Percentiles rank a stretch among this genome's conserved stretches.
Conservation (phyloP, 768 basidiomycete species). For the Agrocybe pediades region DNA sequence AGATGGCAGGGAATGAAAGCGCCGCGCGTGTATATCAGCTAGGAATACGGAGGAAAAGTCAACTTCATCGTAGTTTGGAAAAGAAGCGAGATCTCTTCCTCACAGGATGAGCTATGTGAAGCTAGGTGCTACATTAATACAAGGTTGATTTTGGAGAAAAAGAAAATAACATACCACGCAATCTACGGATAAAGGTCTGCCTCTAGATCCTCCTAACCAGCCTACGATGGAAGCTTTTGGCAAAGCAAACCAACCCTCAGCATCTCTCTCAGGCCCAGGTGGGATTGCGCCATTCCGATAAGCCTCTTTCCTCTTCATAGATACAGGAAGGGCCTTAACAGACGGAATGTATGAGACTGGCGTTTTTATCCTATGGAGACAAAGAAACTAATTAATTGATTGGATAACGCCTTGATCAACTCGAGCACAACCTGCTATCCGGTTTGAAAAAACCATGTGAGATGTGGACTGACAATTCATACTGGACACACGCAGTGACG, state of each 20-base stretch:
- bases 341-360: constrained; percentile 22
- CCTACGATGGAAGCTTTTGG: constrained; percentile 8
- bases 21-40: constrained; percentile 26
- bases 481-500: constrained; percentile 25
- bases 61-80: neutral
- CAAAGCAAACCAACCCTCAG: constrained; percentile 22
- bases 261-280: constrained; percentile 19
- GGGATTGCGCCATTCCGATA: constrained; percentile 17
- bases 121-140: constrained; percentile 3
- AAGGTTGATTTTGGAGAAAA: neutral
- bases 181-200: constrained; percentile 16
- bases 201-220: constrained; percentile 4
- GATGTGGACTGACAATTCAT: constrained; percentile 30
- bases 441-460: constrained; percentile 29
- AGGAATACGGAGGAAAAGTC: neutral
- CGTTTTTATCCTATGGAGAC: constrained; percentile 25
- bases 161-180: constrained; percentile 13
- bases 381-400: neutral
- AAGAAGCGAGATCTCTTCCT: neutral
- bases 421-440: constrained; percentile 26
- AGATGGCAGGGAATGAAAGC: constrained; percentile 28
- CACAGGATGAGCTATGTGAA: constrained; percentile 22
- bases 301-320: constrained; percentile 17
- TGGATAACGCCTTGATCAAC: constrained; percentile 7
- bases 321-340: constrained; percentile 12